Evolutionary conservation across 768 basidiomycete genomes (phyloP), one percentile per base, ranked within the genome.

Genomic region (Auriscalpium orientale): DNA sequence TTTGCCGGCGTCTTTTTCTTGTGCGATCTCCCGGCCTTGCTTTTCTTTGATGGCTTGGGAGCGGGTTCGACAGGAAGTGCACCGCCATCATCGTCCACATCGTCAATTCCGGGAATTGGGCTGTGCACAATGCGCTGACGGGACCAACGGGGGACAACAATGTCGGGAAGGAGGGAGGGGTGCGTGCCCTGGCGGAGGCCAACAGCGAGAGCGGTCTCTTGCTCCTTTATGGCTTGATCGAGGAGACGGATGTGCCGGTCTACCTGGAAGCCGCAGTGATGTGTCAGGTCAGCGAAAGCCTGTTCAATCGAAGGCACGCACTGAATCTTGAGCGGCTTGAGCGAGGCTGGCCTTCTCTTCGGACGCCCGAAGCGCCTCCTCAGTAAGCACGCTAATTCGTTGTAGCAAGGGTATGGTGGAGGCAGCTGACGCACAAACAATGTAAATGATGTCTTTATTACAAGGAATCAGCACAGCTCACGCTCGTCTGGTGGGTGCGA

Each of bases 211-310:
- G 77, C 71, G 35, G 77, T 74, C 63, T 84, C 80, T 62, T 82
- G 79, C 57, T 82, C 79, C 49, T 78, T 77, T 55, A 87, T 80
- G n/a, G 79, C 84, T 62, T 89, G 82, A 61, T 93, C 89, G 21
- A 94, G 73, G 43, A 88, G 76, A 21, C 85, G 82, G 33, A 89
- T 83, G 64, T 92, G 89, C 37, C 91, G 78, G 59, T 91, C 87
- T 12, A 91, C 79, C 91, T 93, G 44, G 50, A 16, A 20, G 22
- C 18, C 16, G 28, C 9, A 9, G 21, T 53, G 48, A 16, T 16
- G 18, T 48, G 43, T 12, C 45, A 22, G 20, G 15, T 8, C 34
- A 22, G 28, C 3, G 40, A 28, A 28, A 28, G 28, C 28, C 28
- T 28, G 16, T 18, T 36, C 12, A 13, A 12, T 12, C 43, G 4